Base-by-base conservation (phyloP, 768 basidiomycete genomes). In the Tylopilus rubrobrunneus region DNA sequence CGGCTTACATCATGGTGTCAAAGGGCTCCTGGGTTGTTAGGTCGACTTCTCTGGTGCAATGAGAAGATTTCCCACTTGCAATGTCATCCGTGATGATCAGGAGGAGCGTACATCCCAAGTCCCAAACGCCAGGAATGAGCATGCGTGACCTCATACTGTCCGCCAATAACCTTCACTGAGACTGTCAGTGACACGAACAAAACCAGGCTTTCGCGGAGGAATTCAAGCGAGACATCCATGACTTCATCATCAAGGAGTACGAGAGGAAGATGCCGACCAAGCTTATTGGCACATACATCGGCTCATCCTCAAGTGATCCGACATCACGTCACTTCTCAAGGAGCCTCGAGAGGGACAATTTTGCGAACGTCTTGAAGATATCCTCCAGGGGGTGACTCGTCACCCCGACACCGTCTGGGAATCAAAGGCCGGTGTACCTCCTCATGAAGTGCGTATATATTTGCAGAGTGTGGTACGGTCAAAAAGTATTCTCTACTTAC, bases 231-330 rank as follows among this genome's bases (percentile, higher is more conserved):
- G 51, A 63, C 19, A 31, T 65, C 45, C 43, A 61, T 5, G 56
- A 53, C 6, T 49, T 42, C 21, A 36, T 66, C 28, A 56, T 65
- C 39, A 47, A 53, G 19, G 54, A 60, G 14, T 56, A 56, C 7
- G 47, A 49, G 15, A 56, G 40, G 4, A 53, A 49, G 8, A 62
- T 67, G 62, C 65, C 66, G 3, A 45, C 65, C 49, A 62, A 58
- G 49, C 60, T 66, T 39, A 49, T 47, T 12, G 65, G 67, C 53
- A 66, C 66, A 0, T 66, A 67, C 14, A 65, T 63, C 1, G 65
- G 65, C 54, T 52, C 55, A 56, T 66, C 45, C 42, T 65, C 48
- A 53, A 57, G 28, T 53, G 23, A 29, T 56, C 46, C 6, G 58
- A 65, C 10, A 52, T 65, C 40, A 48, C 51, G 14, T 44, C 56